These are phyloP conservation scores for Pichia sp. DNA, from an alignment of 1,139 yeast species.

Conservation along the genomic window DNA sequence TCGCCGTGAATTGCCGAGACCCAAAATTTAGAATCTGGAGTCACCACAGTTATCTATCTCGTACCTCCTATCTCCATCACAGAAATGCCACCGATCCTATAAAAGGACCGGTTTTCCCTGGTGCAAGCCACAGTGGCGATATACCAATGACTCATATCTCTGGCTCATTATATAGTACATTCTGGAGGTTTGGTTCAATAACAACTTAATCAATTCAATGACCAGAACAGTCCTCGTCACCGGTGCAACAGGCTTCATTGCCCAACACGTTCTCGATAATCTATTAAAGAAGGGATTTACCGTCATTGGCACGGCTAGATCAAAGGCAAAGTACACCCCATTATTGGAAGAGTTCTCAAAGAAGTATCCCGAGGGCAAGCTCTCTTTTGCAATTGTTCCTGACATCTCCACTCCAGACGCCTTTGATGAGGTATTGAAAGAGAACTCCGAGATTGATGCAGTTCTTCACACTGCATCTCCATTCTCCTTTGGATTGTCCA, in stretches of 20 bases:
- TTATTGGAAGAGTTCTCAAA: conserved; percentile 21
- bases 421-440: conserved; percentile 38
- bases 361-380: conserved; percentile 24
- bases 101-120: too few species aligned
- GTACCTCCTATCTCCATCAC: too few species aligned
- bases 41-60: too few species aligned
- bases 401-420: conserved; percentile 31
- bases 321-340: conserved; percentile 26
- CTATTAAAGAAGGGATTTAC: conserved; percentile 22
- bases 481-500: conserved; percentile 25
- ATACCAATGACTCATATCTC: too few species aligned
- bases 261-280: conserved; percentile 26
- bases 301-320: conserved; percentile 33
- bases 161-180: too few species aligned
- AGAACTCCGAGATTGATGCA: conserved; percentile 41
- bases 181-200: too few species aligned
- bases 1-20: too few species aligned
- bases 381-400: conserved; percentile 29
- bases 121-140: too few species aligned
- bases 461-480: conserved; percentile 61
- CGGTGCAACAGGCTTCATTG: conserved; percentile 20
- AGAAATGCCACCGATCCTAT: too few species aligned
- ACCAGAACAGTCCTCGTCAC: conserved; percentile 12
- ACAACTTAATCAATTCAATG: conserved; percentile 1
- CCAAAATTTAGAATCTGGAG: too few species aligned